Evolutionary conservation across 768 basidiomycete genomes (phyloP).

Genomic region (Termitomyces sp.): DNA sequence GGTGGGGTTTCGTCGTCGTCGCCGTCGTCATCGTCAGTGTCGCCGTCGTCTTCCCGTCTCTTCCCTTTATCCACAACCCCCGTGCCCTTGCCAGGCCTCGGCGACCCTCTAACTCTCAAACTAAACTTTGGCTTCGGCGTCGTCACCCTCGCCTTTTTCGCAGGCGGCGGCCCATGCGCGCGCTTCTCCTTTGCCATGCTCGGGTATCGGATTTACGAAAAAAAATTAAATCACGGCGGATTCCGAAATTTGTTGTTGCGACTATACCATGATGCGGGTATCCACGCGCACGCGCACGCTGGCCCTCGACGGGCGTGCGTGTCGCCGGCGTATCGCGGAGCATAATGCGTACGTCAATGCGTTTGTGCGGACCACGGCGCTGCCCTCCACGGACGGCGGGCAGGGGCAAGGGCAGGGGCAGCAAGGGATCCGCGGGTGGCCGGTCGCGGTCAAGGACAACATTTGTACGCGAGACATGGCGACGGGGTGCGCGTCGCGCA

Average conservation of each 20-base stretch:
- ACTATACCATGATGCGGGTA: neutral
- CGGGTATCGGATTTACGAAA: neutral
- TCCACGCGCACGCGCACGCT: neutral
- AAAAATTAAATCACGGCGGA: too few relatives aligned
- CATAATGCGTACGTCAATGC: slow-evolving; percentile 49
- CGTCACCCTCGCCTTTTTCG: neutral
- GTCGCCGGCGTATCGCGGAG: slow-evolving; percentile 19
- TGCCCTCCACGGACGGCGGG: neutral
- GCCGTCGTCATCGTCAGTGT: neutral
- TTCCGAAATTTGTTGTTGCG: too few relatives aligned
- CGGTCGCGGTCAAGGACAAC: slow-evolving; percentile 81
- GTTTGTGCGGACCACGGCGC: slow-evolving; percentile 33
- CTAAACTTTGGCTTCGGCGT: slow-evolving; percentile 3
- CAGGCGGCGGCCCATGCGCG: neutral
- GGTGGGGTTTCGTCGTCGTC: slow-evolving; percentile 6
- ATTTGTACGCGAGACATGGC: slow-evolving; percentile 64
- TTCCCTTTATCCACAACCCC: neutral
- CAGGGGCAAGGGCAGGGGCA: neutral
- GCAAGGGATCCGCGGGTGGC: slow-evolving; percentile 33
- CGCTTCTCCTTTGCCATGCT: neutral
- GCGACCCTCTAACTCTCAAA: neutral
- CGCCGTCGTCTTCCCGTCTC: neutral
- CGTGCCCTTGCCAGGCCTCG: neutral
- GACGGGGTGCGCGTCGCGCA: slow-evolving; percentile 71
- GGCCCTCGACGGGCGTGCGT: neutral